A percentile compares a stretch with the other conserved stretches of the same genome.
phyloP scores from a whole-genome alignment of 495 filamentous ascomycete species.

The Emericellopsis terricola region DNA sequence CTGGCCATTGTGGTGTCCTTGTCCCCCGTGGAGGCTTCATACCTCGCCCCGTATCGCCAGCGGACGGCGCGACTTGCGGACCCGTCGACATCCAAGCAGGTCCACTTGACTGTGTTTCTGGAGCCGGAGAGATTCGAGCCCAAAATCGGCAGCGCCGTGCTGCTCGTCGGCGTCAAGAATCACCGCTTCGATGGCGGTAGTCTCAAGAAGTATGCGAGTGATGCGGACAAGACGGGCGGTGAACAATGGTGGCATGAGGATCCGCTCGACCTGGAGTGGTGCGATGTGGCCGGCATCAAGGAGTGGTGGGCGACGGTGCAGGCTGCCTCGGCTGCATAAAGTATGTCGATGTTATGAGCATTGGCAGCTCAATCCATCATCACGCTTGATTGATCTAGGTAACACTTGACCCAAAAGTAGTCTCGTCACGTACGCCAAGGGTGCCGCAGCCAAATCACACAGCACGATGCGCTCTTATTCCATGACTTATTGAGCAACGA shows the following conservation, averaged over 20 bases:
- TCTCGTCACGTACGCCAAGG: no score
- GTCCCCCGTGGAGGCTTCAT: conserved; percentile 17
- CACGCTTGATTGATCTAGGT: no score
- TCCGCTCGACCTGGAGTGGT: conserved; percentile 19
- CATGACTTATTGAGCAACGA: no score
- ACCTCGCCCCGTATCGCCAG: conserved; percentile 19
- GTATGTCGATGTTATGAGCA: no score
- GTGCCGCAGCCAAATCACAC: no score
- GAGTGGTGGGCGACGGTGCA: conserved; percentile 19
- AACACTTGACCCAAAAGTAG: no score
- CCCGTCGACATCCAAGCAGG: conserved; percentile 21
- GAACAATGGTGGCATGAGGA: conserved; percentile 23
- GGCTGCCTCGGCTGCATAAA: no score
- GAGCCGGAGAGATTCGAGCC: conserved; percentile 24
- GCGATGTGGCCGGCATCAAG: conserved; percentile 17
- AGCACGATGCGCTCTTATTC: no score
- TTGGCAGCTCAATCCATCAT: no score
- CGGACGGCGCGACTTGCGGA: conserved; percentile 22
- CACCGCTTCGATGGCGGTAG: conserved; percentile 27
- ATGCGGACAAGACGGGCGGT: conserved; percentile 10
- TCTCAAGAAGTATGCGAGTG: conserved; percentile 27
- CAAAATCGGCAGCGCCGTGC: conserved; percentile 17
- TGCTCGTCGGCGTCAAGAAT: conserved; percentile 28
- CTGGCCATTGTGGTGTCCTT: conserved; percentile 22
- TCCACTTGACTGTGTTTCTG: conserved; percentile 24